Evolutionary conservation across 148 eudicot genomes (phyloP).

Genomic region (Nepenthes gracilis): DNA sequence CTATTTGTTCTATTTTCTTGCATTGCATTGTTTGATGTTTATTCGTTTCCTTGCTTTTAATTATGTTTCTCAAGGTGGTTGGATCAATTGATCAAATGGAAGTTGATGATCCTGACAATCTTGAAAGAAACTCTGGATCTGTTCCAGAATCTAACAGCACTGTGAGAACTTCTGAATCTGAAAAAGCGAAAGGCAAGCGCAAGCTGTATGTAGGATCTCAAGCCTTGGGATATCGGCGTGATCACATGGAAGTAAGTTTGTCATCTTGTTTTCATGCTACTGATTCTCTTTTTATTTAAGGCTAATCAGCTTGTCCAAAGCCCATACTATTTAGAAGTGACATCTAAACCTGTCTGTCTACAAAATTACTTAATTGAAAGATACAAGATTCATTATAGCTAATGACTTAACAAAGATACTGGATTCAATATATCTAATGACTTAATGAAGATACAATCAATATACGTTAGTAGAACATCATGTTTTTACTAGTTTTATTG

Average conservation of each 20-base stretch:
- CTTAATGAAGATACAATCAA: no score
- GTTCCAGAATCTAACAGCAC: conserved; percentile 48
- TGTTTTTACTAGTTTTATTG: no score
- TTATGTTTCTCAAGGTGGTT: conserved; percentile 46
- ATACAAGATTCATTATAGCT: no score
- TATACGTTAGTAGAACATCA: no score
- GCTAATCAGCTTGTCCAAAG: no score
- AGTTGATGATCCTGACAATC: conserved; percentile 56
- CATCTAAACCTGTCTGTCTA: no score
- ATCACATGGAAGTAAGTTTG: conserved; percentile 83
- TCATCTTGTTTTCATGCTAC: background rate
- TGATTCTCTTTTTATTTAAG: background rate
- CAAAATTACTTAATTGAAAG: no score
- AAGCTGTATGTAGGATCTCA: conserved; percentile 90
- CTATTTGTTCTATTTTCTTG: background rate
- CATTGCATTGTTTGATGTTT: background rate
- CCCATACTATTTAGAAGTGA: no score
- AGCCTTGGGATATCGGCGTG: conserved; percentile 80
- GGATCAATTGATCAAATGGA: conserved; percentile 91
- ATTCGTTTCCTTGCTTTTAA: background rate
- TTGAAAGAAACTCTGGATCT: conserved; percentile 54
- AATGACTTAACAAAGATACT: no score
- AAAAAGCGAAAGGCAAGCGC: conserved; percentile 63
- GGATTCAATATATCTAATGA: no score
- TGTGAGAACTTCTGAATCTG: conserved; percentile 32